phyloP scores from a whole-genome alignment of 768 basidiomycete species.

The Rhizopogon roseolus region DNA sequence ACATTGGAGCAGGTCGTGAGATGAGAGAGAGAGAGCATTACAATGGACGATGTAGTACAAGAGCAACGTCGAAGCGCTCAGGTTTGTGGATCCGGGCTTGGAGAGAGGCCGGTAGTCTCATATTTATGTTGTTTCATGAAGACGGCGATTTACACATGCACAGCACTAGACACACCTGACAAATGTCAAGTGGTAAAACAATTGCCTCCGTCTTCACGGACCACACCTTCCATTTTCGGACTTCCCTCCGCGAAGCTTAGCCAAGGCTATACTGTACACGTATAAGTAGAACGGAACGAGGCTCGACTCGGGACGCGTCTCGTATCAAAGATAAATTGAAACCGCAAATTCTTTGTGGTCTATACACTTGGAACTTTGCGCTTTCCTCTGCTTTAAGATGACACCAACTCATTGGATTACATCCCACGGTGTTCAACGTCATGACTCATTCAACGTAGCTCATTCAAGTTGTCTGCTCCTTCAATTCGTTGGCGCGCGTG shows the following conservation, averaged over 20 bases:
- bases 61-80: not conserved
- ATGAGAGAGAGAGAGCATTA: conserved; percentile 8
- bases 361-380: not conserved
- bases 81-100: not conserved
- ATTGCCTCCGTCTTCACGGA: conserved; percentile 7
- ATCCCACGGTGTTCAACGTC: not conserved
- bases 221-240: conserved; percentile 1
- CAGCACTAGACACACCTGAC: no score
- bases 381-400: not conserved
- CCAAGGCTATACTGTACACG: not conserved
- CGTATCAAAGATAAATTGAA: no score
- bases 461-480: not conserved
- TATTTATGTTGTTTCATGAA: conserved; percentile 18
- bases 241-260: not conserved
- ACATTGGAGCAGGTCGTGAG: conserved; percentile 16
- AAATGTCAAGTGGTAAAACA: no score
- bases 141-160: not conserved
- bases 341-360: not conserved
- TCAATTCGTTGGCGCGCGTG: not conserved
- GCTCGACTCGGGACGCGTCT: no score
- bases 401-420: not conserved
- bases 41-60: conserved; percentile 9
- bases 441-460: not conserved
- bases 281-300: not conserved
- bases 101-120: not conserved